These are phyloP conservation scores for Xerocomellus chrysenteron DNA, from an alignment of 768 basidiomycete species.

Conservation along the genomic window DNA sequence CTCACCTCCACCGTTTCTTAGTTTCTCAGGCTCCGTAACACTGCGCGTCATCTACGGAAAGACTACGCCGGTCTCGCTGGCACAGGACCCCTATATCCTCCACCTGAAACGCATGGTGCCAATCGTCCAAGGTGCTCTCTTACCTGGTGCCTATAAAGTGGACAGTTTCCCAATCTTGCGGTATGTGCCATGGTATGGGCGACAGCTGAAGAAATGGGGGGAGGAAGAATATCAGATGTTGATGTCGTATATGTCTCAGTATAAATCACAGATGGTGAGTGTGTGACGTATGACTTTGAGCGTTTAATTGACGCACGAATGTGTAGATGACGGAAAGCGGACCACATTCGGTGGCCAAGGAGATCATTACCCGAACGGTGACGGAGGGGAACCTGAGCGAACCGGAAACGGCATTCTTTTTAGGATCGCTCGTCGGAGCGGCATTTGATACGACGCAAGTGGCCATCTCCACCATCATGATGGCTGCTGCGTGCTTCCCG, in stretches of 20 bases:
- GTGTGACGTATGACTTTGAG: no score
- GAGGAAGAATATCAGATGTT: slow-evolving; percentile 51
- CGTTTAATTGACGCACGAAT: neutral
- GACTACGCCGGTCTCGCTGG: neutral
- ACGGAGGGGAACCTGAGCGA: slow-evolving; percentile 48
- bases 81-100: slow-evolving; percentile 21
- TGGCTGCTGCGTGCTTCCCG: slow-evolving; percentile 40
- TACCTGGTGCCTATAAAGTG: slow-evolving; percentile 34
- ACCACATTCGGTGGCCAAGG: slow-evolving; percentile 46
- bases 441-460: slow-evolving; percentile 52
- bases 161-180: slow-evolving; percentile 36
- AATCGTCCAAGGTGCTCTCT: slow-evolving; percentile 31
- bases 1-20: neutral
- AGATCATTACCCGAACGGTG: slow-evolving; percentile 48
- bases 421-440: slow-evolving; percentile 62
- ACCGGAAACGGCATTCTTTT: slow-evolving; percentile 55
- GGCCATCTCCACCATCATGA: slow-evolving; percentile 30
- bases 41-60: no score
- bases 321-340: slow-evolving; percentile 11
- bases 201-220: slow-evolving; percentile 54
- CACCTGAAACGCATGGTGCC: slow-evolving; percentile 30
- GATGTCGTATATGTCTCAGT: slow-evolving; percentile 44
- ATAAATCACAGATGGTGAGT: slow-evolving; percentile 44
- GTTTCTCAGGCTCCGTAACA: no score
- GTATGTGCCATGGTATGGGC: slow-evolving; percentile 63